These are phyloP conservation scores for Zygoascus ofunaensis DNA, from an alignment of 805 yeast species.

Conservation along the genomic window DNA sequence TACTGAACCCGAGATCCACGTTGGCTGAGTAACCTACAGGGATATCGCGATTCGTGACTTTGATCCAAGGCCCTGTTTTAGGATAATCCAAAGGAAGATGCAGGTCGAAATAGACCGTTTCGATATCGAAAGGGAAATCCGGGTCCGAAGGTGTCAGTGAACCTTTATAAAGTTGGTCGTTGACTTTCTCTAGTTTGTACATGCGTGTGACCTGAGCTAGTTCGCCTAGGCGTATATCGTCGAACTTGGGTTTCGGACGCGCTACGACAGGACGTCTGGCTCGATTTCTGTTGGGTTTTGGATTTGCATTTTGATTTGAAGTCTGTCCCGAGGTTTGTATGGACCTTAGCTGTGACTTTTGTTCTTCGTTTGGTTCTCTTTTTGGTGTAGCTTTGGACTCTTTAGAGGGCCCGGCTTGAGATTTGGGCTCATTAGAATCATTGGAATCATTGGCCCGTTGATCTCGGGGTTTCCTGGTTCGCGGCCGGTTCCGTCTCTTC, in stretches of 20 bases:
- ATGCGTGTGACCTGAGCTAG: conserved; percentile 5
- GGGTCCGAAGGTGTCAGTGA: conserved; percentile 51
- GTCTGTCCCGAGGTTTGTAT: no score
- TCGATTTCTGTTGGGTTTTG: conserved; percentile 1
- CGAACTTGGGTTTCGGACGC: conserved; percentile 10
- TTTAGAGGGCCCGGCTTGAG: neutral
- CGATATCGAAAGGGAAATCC: conserved; percentile 60
- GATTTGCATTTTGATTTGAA: no score
- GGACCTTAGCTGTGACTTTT: no score
- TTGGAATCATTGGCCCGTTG: no score
- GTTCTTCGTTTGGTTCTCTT: neutral
- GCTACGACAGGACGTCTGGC: conserved; percentile 9
- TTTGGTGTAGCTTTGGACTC: neutral
- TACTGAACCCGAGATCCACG: conserved; percentile 54
- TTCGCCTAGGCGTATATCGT: conserved; percentile 5
- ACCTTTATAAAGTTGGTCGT: conserved; percentile 7
- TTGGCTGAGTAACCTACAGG: conserved; percentile 61
- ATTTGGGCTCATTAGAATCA: neutral
- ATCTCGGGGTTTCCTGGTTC: no score
- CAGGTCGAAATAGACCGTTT: conserved; percentile 42
- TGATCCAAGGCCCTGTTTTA: conserved; percentile 38
- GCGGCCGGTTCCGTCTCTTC: no score
- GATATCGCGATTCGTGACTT: conserved; percentile 55
- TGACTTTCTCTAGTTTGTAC: neutral
- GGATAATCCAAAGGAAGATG: conserved; percentile 52